phyloP scores from a whole-genome alignment of 805 yeast genomes.

The Metschnikowia kunwiensis region DNA sequence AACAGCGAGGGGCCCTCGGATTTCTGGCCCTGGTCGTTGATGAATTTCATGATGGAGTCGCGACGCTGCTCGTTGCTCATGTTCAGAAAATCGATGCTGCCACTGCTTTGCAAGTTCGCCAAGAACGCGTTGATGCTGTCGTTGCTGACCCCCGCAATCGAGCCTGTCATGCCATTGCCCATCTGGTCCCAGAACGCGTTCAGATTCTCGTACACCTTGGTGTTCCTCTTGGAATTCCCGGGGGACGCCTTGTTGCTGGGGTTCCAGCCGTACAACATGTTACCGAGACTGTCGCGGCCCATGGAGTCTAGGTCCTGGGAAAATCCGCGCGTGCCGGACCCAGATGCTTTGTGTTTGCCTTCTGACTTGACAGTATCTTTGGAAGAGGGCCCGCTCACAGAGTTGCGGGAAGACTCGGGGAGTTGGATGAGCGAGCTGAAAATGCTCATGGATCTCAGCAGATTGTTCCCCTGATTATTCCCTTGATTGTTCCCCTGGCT shows the following conservation, averaged over 20 bases:
- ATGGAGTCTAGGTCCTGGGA: slow-evolving; percentile 26
- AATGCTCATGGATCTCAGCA: slow-evolving; percentile 34
- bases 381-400: slow-evolving; percentile 26
- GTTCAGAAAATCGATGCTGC: slow-evolving; percentile 36
- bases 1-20: slow-evolving; percentile 9
- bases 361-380: slow-evolving; percentile 6
- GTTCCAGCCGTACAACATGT: slow-evolving; percentile 30
- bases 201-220: slow-evolving; percentile 11
- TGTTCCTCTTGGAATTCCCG: slow-evolving; percentile 11
- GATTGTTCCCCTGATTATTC: slow-evolving; percentile 12
- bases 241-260: slow-evolving; percentile 14
- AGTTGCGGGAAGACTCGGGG: slow-evolving; percentile 34
- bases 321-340: slow-evolving; percentile 2
- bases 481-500: background rate
- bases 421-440: slow-evolving; percentile 39
- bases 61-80: slow-evolving; percentile 41
- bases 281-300: slow-evolving; percentile 31
- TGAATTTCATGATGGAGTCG: slow-evolving; percentile 36
- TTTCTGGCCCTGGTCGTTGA: slow-evolving; percentile 31
- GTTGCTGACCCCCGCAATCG: slow-evolving; percentile 27
- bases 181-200: slow-evolving; percentile 27
- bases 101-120: slow-evolving; percentile 33
- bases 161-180: slow-evolving; percentile 24
- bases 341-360: slow-evolving; percentile 1
- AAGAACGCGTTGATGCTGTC: slow-evolving; percentile 34